Conservation (phyloP, 1,139 yeast genomes). For the Geotrichum australiense region DNA sequence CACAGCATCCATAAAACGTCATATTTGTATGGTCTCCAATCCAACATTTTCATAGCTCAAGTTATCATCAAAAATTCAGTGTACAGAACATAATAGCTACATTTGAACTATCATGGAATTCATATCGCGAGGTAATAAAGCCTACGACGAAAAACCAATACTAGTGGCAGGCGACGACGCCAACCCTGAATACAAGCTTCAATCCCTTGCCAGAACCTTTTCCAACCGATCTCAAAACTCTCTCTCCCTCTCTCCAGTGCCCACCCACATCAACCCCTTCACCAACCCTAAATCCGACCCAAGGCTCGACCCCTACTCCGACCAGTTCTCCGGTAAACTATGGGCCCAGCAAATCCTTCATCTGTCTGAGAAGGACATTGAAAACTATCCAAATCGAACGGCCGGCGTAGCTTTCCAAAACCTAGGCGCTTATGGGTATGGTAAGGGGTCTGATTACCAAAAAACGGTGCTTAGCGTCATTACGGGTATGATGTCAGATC, state of each 20-base stretch:
- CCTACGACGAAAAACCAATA: too few species aligned
- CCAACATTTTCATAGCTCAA: too few species aligned
- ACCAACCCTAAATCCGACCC: conserved; percentile 10
- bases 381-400: conserved; percentile 49
- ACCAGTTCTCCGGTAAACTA: conserved; percentile 50
- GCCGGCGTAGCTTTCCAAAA: conserved; percentile 61
- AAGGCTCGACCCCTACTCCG: conserved; percentile 46
- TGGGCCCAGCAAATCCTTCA: conserved; percentile 70
- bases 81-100: too few species aligned
- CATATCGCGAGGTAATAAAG: too few species aligned
- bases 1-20: too few species aligned
- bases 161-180: too few species aligned
- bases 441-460: conserved; percentile 69
- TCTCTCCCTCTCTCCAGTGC: too few species aligned
- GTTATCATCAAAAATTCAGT: too few species aligned
- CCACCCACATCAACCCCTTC: conserved; percentile 12
- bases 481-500: conserved; percentile 5
- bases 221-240: conserved; percentile 9
- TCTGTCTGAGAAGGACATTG: conserved; percentile 51
- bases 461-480: conserved; percentile 50
- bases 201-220: conserved; percentile 11
- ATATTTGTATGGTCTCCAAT: too few species aligned
- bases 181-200: too few species aligned
- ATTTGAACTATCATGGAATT: too few species aligned
- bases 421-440: conserved; percentile 61